A percentile compares a stretch with the other conserved stretches of the same genome.
phyloP scores from a whole-genome alignment of 2,329 filamentous ascomycete genomes.

The Incumbomyces delicatus region DNA sequence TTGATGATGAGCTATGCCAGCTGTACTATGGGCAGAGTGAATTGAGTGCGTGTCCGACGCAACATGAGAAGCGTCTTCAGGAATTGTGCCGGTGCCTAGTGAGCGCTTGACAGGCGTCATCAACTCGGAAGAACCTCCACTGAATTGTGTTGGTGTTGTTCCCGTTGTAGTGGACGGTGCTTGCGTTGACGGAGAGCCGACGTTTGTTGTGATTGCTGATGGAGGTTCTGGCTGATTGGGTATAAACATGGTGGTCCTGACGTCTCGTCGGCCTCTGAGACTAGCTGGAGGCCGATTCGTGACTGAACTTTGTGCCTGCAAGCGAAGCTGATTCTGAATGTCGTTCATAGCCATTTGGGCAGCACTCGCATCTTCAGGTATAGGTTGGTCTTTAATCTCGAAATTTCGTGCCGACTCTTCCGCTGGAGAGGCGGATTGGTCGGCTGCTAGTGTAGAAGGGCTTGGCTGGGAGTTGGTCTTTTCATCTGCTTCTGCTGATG shows the following conservation, averaged over 20 bases:
- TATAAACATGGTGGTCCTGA: constrained; percentile 81
- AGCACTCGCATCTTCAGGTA: constrained; percentile 40
- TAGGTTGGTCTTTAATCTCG: constrained; percentile 40
- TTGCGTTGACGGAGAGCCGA: constrained; percentile 12
- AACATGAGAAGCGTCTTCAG: constrained; percentile 51
- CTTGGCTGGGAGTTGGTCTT: constrained; percentile 6
- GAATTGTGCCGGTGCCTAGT: constrained; percentile 19
- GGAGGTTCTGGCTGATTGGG: constrained; percentile 36
- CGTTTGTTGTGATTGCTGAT: constrained; percentile 11
- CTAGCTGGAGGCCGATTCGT: constrained; percentile 65
- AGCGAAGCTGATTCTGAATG: constrained; percentile 39
- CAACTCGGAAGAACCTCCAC: constrained; percentile 1
- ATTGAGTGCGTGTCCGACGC: constrained; percentile 84
- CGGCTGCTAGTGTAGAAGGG: constrained; percentile 5
- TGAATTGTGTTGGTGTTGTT: constrained; percentile 27
- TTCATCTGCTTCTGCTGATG: constrained; percentile 2
- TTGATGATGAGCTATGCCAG: constrained; percentile 65
- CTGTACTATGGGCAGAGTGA: constrained; percentile 66
- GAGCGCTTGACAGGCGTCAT: constrained; percentile 10
- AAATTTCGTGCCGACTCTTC: constrained; percentile 38
- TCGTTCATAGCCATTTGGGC: constrained; percentile 40
- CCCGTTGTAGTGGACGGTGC: constrained; percentile 15
- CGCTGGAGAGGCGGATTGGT: constrained; percentile 6
- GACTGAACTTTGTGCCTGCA: constrained; percentile 38
- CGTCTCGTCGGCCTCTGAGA: constrained; percentile 77